These are phyloP conservation scores for Clarireedia monteithiana DNA, from an alignment of 2,329 filamentous ascomycete species.

Conservation along the genomic window DNA sequence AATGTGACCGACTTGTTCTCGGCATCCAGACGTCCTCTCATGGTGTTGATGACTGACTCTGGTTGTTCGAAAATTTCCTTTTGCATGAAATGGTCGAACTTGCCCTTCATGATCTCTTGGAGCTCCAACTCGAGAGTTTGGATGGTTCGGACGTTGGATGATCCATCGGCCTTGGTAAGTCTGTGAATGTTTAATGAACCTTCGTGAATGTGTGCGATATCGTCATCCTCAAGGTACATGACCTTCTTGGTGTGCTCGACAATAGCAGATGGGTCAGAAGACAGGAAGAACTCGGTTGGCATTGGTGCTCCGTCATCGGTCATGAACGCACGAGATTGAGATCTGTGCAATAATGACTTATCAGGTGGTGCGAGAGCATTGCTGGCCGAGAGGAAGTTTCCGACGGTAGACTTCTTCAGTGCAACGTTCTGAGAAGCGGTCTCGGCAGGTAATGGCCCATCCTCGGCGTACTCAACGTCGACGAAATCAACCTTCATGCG, in stretches of 20 bases:
- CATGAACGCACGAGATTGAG: constrained; percentile 97
- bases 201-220: constrained; percentile 99
- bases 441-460: constrained; percentile 78
- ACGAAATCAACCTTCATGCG: constrained; percentile 99
- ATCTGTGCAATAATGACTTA: constrained; percentile 97
- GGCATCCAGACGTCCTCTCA: constrained; percentile 94
- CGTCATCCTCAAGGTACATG: constrained; percentile 97
- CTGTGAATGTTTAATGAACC: constrained; percentile 98
- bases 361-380: constrained; percentile 80
- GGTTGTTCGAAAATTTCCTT: constrained; percentile 99
- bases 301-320: constrained; percentile 97
- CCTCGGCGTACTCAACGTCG: constrained; percentile 92
- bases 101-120: constrained; percentile 99
- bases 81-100: constrained; percentile 99
- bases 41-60: constrained; percentile 98
- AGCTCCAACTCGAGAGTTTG: constrained; percentile 98
- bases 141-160: constrained; percentile 93
- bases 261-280: constrained; percentile 95
- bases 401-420: constrained; percentile 74
- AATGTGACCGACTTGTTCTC: constrained; percentile 93
- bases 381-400: constrained; percentile 58
- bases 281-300: constrained; percentile 98
- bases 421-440: constrained; percentile 93
- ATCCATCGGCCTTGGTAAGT: constrained; percentile 91
- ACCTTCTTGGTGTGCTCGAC: constrained; percentile 99